Evolutionary conservation across 164 flowering plant genomes (phyloP).

Genomic region (Euptelea pleiosperma): DNA sequence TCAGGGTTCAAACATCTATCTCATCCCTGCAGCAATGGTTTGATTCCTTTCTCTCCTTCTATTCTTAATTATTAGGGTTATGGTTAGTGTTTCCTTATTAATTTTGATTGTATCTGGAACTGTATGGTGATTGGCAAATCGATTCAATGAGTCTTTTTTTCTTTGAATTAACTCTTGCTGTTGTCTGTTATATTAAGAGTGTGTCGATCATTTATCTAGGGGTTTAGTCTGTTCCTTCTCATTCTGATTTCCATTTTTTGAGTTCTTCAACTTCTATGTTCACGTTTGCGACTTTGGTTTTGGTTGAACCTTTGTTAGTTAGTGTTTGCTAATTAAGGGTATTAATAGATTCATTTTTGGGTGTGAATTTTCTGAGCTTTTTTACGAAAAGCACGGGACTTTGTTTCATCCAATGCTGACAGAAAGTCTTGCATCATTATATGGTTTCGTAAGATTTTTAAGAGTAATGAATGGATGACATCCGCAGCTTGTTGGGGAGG

Average conservation of each 20-base stretch:
- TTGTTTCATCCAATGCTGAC: slow-evolving; percentile 54
- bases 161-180: not conserved
- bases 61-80: not conserved
- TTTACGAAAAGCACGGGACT: slow-evolving; percentile 45
- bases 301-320: too few species aligned
- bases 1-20: slow-evolving; percentile 54
- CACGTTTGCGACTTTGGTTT: too few species aligned
- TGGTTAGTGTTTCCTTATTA: not conserved
- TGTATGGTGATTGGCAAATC: slow-evolving; percentile 9
- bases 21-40: slow-evolving; percentile 73
- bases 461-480: slow-evolving; percentile 30
- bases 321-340: too few species aligned
- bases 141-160: not conserved
- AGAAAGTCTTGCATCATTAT: slow-evolving; percentile 71
- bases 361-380: not conserved
- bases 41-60: not conserved
- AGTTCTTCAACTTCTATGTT: too few species aligned
- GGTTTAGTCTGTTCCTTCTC: not conserved
- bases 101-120: not conserved
- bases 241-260: not conserved
- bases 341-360: too few species aligned
- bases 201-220: not conserved
- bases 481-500: slow-evolving; percentile 67
- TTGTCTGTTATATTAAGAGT: not conserved
- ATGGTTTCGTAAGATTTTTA: slow-evolving; percentile 84